Base-by-base conservation (phyloP, 495 filamentous ascomycete genomes). In the Polyplosphaeria fusca region DNA sequence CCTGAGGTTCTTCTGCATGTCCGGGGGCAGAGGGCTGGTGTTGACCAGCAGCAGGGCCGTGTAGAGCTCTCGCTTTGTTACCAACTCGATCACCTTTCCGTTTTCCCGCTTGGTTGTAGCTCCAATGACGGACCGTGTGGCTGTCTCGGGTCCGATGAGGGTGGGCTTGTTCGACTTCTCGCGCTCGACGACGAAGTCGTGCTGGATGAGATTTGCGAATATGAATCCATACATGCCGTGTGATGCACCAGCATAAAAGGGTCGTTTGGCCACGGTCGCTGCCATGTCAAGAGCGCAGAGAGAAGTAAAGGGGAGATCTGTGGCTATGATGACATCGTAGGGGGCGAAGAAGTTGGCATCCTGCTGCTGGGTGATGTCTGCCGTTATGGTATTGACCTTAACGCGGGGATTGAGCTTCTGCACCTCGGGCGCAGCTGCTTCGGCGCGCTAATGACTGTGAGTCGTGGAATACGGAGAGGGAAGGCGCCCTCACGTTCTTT, bases 191-290 rank as follows among this genome's bases (percentile, higher is more conserved):
- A 93, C 83, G 58, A 88, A 98, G 54, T 89, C 82, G 68, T 97
- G 93, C 41, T 78, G 77, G 64, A 94, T 87, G 12, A 98, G 77
- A 67, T 98, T 93, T 19, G 89, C 86, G 70, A 98, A 98, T 47
- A 95, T 85, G 68, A 88, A 98, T 25, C 94, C 94, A 71, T 95
- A 96, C 66, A 96, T 79, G 22, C 93, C 93, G 68, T 96, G 90
- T 11, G 86, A 81, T 41, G 82, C 85, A 18, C 89, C 87, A 25
- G 91, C 90, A 71, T 98, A 98, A 74, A 96, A 96, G 20, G 87
- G 84, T 35, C 82, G 79, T 55, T 80, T 77, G 50, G 84, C 79
- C 20, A 92, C 72, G 26, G 91, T 86, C 35, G 89, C 88, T 13
- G 85, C 82, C 11, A 86, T 85, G 70, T 98, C 96, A 73, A 96